phyloP scores from a whole-genome alignment of 176 grass and related monocot genomes.

The Cenchrus purpureus region DNA sequence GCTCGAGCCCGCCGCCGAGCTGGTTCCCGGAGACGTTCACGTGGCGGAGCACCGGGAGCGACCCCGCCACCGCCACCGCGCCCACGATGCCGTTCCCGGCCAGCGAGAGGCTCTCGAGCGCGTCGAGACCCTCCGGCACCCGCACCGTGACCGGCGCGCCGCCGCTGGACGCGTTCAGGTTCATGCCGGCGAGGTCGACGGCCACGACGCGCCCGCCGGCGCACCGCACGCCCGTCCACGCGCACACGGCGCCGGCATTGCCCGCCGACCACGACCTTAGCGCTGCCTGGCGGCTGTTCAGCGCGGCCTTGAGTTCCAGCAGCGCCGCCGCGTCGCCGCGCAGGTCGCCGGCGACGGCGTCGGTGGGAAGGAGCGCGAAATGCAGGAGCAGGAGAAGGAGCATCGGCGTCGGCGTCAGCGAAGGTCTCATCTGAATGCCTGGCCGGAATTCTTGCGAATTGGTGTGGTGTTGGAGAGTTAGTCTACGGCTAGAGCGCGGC shows the following conservation, averaged over 20 bases:
- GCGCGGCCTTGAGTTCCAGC: conserved; percentile 53
- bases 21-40: conserved; percentile 80
- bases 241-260: conserved; percentile 66
- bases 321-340: conserved; percentile 64
- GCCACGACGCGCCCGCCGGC: conserved; percentile 58
- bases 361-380: conserved; percentile 21
- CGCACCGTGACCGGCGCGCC: conserved; percentile 32
- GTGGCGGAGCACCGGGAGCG: conserved; percentile 54
- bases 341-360: conserved; percentile 16
- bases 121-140: conserved; percentile 51
- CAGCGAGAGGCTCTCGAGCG: conserved; percentile 67
- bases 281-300: conserved; percentile 43
- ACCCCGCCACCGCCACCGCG: conserved; percentile 14
- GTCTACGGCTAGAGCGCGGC: background rate
- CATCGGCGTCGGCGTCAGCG: background rate
- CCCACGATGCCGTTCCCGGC: conserved; percentile 78
- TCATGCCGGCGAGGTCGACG: conserved; percentile 74
- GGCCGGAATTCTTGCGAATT: background rate
- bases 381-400: conserved; percentile 32
- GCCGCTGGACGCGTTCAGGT: conserved; percentile 51
- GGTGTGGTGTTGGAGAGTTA: background rate
- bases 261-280: conserved; percentile 59
- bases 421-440: conserved; percentile 38
- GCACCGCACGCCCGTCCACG: conserved; percentile 80
- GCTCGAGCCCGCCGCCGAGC: conserved; percentile 54